Evolutionary conservation across 768 basidiomycete species (phyloP), one percentile per base, ranked within the genome.

Genomic region (Hygrophoropsis aurantiaca): DNA sequence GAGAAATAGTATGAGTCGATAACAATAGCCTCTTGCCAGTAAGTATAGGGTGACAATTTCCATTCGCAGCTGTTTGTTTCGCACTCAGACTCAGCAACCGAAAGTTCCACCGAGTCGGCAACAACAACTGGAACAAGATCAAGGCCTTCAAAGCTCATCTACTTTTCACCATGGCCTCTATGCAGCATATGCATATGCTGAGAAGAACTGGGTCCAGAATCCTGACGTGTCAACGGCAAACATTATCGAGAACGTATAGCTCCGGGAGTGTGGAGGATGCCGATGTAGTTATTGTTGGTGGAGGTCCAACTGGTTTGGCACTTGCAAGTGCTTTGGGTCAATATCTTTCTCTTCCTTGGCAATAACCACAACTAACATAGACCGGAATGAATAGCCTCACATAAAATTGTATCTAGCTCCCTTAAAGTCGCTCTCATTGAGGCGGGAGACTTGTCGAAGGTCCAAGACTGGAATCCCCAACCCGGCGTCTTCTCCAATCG

Each of bases 271-370:
- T 64, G 21, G 70, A 79, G 49, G 79, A 88, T 30, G 84, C 79
- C 54, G 97, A 98, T 63, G 77, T 98, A 26, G 90, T 95, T 18
- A 89, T 98, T 56, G 90, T 98, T 20, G 95, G 97, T 15, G 97
- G 91, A 21, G 95, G 94, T 2, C 94, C 92, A 20, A 90, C 81
- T 4, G 97, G 97, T 3, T 76, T 99, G 33, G 88, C 94, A 11
- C 71, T 99, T 27, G 94, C 93, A 3, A 83, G 82, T 59, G 90
- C 92, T 26, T 74, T 99, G 6, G 79, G 94, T 95, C 61, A 50
- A 79, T 65, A 18, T 6, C 4, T 24, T 35, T 11, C 26, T 6
- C 21, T 9, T 44, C 10, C 13, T 15, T 27, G n/a, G n/a, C 9
- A 15, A n/a, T n/a, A n/a, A n/a, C 44, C 13, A 25, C 9, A 40